phyloP scores from a whole-genome alignment of 306 rosid species.

The Inga oerstediana region DNA sequence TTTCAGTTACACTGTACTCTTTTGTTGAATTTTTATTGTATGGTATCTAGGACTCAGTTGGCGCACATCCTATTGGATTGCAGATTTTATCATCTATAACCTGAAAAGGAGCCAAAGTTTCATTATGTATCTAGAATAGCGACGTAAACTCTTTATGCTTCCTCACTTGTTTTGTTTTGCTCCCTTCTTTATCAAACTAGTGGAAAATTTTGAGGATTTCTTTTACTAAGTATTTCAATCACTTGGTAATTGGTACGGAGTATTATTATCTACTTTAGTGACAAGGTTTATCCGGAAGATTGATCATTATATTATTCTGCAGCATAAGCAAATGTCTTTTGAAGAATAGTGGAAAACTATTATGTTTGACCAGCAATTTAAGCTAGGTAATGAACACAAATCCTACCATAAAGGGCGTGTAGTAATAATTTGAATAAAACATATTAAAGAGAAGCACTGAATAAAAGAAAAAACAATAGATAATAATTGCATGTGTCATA shows the following conservation, averaged over 20 bases:
- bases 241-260: background rate
- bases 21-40: slow-evolving; percentile 6
- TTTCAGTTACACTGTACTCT: slow-evolving; percentile 24
- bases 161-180: no score
- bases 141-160: background rate
- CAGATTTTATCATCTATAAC: slow-evolving; percentile 18
- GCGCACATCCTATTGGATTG: slow-evolving; percentile 17
- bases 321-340: background rate
- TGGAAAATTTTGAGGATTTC: no score
- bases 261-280: background rate
- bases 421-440: no score
- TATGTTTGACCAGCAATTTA: background rate
- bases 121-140: slow-evolving; percentile 7
- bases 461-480: background rate
- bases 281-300: background rate
- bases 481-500: background rate
- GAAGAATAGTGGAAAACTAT: slow-evolving; percentile 5
- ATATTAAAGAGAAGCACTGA: background rate
- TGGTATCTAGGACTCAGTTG: slow-evolving; percentile 1
- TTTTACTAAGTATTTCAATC: background rate
- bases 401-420: no score
- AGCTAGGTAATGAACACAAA: background rate
- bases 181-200: no score
- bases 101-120: slow-evolving; percentile 5
- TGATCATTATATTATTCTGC: slow-evolving; percentile 14